Evolutionary conservation across 345 rosid genomes (phyloP).

Genomic region (Lepidium africanum): DNA sequence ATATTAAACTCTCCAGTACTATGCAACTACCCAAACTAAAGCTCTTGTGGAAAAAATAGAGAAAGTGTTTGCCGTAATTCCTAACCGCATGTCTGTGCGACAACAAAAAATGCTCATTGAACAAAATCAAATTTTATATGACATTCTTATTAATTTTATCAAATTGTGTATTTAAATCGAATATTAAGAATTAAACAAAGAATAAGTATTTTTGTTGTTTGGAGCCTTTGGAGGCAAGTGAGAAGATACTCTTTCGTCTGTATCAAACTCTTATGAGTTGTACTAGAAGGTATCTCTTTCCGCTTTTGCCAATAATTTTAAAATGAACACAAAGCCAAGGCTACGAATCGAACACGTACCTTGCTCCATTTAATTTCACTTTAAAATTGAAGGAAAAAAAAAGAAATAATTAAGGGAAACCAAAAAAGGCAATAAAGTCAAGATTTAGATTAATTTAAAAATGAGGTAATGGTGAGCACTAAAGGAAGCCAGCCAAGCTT

Average conservation of each 20-base stretch:
- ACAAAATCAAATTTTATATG: not conserved
- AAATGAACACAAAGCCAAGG: not conserved
- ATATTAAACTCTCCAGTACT: no score
- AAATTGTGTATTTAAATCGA: not conserved
- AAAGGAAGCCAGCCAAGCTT: conserved; percentile 21
- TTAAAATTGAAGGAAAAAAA: not conserved
- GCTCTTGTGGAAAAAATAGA: no score
- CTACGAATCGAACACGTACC: conserved; percentile 21
- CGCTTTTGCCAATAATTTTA: not conserved
- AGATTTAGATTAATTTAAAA: not conserved
- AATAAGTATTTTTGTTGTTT: not conserved
- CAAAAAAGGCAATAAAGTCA: conserved; percentile 11
- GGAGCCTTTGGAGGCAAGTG: not conserved
- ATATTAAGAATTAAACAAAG: not conserved
- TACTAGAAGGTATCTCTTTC: not conserved
- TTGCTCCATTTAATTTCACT: not conserved
- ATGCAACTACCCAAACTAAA: no score
- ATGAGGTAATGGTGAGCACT: conserved; percentile 23
- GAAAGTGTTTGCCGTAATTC: not conserved
- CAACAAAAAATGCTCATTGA: not conserved
- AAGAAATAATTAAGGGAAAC: not conserved
- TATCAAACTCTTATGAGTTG: conserved; percentile 2
- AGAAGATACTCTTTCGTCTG: not conserved
- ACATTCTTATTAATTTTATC: not conserved
- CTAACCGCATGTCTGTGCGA: not conserved